These are phyloP conservation scores for Phytopythium chamaehyphon DNA, from an alignment of 352 stramenopile species.

Conservation along the genomic window DNA sequence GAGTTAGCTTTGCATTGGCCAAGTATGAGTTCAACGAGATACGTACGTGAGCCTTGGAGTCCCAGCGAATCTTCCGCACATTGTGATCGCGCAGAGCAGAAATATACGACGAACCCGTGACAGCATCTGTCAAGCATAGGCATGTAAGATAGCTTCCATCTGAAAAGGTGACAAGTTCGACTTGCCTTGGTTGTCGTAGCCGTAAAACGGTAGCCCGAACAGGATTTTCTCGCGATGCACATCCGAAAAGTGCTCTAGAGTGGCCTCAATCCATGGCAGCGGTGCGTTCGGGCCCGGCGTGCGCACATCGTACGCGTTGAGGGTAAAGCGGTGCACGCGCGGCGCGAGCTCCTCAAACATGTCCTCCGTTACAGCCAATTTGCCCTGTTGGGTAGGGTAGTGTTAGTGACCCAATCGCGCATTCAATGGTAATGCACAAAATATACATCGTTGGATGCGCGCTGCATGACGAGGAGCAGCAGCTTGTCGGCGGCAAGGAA, in stretches of 20 bases:
- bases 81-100: conserved; percentile 30
- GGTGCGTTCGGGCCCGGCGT: conserved; percentile 62
- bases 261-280: conserved; percentile 58
- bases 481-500: conserved; percentile 45
- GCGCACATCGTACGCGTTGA: conserved; percentile 81
- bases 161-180: not conserved
- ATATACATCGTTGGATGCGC: conserved; percentile 46
- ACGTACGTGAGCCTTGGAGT: conserved; percentile 38
- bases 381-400: conserved; percentile 20
- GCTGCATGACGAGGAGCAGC: conserved; percentile 61
- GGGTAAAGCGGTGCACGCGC: conserved; percentile 70
- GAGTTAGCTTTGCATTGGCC: too few species aligned
- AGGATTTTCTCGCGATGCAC: conserved; percentile 55
- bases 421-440: not conserved
- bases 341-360: conserved; percentile 53
- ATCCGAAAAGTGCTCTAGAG: conserved; percentile 39
- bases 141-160: not conserved
- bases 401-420: conserved; percentile 5
- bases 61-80: conserved; percentile 46
- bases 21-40: too few species aligned
- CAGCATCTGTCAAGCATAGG: conserved; percentile 23
- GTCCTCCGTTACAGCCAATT: conserved; percentile 46
- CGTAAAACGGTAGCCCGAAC: conserved; percentile 76
- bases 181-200: conserved; percentile 67
- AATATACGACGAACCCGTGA: conserved; percentile 40